phyloP scores from a whole-genome alignment of 768 basidiomycete genomes.

The Hygrophorus pudorinus region DNA sequence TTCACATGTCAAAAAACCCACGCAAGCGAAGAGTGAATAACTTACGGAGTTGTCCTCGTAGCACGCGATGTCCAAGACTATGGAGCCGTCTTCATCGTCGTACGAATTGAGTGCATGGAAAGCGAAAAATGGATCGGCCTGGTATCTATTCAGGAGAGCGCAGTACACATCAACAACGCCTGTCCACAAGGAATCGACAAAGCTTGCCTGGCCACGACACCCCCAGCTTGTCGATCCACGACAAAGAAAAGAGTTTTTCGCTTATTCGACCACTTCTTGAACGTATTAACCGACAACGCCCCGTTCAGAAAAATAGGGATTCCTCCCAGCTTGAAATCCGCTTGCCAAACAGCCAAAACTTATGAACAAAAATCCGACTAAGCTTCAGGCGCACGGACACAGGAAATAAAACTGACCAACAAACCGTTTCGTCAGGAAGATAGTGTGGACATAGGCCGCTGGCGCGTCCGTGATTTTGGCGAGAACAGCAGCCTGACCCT shows the following conservation, averaged over 20 bases:
- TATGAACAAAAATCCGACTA: slow-evolving; percentile 9
- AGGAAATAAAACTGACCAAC: too few relatives aligned
- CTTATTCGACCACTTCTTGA: slow-evolving; percentile 19
- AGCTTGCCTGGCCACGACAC: slow-evolving; percentile 27
- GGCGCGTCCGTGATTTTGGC: slow-evolving; percentile 28
- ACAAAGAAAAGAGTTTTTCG: slow-evolving; percentile 25
- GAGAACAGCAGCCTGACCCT: slow-evolving; percentile 20
- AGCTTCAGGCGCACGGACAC: slow-evolving; percentile 27
- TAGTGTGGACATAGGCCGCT: slow-evolving; percentile 28
- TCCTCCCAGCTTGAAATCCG: slow-evolving; percentile 5
- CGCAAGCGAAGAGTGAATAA: too few relatives aligned
- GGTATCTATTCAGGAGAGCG: too few relatives aligned
- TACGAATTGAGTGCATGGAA: too few relatives aligned
- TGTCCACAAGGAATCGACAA: too few relatives aligned
- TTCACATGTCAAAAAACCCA: too few relatives aligned
- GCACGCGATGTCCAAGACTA: too few relatives aligned
- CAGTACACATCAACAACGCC: too few relatives aligned
- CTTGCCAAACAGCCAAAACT: not conserved
- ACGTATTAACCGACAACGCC: slow-evolving; percentile 22
- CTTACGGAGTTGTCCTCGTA: too few relatives aligned
- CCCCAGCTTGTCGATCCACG: slow-evolving; percentile 25
- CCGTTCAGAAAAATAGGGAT: slow-evolving; percentile 19
- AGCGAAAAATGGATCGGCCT: too few relatives aligned
- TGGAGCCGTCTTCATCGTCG: too few relatives aligned
- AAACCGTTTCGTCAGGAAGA: slow-evolving; percentile 26